A percentile compares a stretch with the other conserved stretches of the same genome.
phyloP scores from a whole-genome alignment of 225 moss, liverwort and hornwort genomes.

The Physcomitrellopsis africana region DNA sequence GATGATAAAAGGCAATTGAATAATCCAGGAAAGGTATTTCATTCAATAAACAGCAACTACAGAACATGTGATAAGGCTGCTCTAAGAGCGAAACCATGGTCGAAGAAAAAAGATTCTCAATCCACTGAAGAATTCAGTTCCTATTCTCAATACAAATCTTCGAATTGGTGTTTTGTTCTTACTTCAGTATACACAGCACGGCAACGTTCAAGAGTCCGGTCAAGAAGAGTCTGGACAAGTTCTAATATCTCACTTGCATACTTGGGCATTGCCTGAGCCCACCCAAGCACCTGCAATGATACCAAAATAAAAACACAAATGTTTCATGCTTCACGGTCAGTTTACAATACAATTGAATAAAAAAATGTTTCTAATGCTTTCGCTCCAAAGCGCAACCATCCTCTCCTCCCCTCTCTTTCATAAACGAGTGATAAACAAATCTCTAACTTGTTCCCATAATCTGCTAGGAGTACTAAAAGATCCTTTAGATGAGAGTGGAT shows the following conservation, averaged over 20 bases:
- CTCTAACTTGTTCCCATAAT: not conserved
- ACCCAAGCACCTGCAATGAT: constrained; percentile 76
- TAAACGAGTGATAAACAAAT: not conserved
- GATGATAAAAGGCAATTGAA: not conserved
- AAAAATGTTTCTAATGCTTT: not conserved
- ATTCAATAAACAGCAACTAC: not conserved
- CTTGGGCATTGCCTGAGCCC: constrained; percentile 98
- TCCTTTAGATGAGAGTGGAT: not conserved
- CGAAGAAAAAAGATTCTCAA: not conserved
- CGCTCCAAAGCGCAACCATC: not conserved
- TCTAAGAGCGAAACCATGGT: not conserved
- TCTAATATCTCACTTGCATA: constrained; percentile 93
- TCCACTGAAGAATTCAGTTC: not conserved
- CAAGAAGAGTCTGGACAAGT: constrained; percentile 90
- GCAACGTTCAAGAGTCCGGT: constrained; percentile 91
- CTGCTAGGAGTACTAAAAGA: no score
- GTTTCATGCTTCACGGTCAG: constrained; percentile 6
- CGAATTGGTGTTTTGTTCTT: constrained; percentile 16
- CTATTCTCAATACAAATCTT: not conserved
- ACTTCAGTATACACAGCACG: constrained; percentile 92
- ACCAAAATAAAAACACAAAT: constrained; percentile 16
- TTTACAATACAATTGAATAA: not conserved
- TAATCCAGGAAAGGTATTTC: not conserved
- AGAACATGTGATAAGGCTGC: not conserved
- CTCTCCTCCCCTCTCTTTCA: not conserved